Percentiles rank a stretch among this genome's conserved stretches.
phyloP scores from a whole-genome alignment of 768 basidiomycete genomes.

The Xerocomellus dryophilus region DNA sequence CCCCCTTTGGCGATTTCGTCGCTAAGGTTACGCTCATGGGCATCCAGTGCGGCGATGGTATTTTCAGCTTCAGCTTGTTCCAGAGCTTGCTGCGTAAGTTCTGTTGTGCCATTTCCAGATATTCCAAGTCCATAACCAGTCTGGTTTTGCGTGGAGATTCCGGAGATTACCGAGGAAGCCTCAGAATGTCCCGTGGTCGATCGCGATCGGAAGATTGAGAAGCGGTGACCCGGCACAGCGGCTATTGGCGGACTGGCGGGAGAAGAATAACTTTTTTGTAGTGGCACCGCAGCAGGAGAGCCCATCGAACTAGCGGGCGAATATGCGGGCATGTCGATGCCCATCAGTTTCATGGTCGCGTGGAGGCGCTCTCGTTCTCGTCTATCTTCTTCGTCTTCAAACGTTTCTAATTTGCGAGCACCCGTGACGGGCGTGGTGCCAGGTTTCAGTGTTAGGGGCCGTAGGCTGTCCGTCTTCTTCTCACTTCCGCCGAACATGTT shows the following conservation, averaged over 20 bases:
- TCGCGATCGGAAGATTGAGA: constrained; percentile 69
- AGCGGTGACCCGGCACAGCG: constrained; percentile 43
- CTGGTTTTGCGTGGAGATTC: constrained; percentile 37
- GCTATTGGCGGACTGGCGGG: constrained; percentile 32
- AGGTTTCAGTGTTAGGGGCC: constrained; percentile 72
- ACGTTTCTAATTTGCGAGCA: constrained; percentile 78
- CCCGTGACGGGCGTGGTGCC: constrained; percentile 53
- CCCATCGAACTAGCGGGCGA: constrained; percentile 31
- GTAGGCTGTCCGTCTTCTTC: constrained; percentile 61
- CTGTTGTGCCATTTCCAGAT: constrained; percentile 30
- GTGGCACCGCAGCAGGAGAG: constrained; percentile 32
- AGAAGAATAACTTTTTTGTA: constrained; percentile 42
- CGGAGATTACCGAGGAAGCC: constrained; percentile 47
- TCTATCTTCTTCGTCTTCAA: constrained; percentile 91
- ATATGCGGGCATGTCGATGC: constrained; percentile 67
- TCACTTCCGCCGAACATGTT: constrained; percentile 64
- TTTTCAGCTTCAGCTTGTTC: constrained; percentile 78
- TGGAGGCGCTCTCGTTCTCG: constrained; percentile 82
- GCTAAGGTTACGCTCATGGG: constrained; percentile 68
- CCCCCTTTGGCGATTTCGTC: constrained; percentile 75
- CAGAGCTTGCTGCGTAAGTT: constrained; percentile 71
- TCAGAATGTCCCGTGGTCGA: constrained; percentile 45
- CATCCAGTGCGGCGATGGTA: constrained; percentile 73
- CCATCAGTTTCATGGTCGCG: constrained; percentile 93
- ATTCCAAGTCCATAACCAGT: constrained; percentile 31